Percentiles rank a stretch among this genome's conserved stretches.
Conservation (phyloP, 768 basidiomycete species). For the Leccinum pellstonianum region DNA sequence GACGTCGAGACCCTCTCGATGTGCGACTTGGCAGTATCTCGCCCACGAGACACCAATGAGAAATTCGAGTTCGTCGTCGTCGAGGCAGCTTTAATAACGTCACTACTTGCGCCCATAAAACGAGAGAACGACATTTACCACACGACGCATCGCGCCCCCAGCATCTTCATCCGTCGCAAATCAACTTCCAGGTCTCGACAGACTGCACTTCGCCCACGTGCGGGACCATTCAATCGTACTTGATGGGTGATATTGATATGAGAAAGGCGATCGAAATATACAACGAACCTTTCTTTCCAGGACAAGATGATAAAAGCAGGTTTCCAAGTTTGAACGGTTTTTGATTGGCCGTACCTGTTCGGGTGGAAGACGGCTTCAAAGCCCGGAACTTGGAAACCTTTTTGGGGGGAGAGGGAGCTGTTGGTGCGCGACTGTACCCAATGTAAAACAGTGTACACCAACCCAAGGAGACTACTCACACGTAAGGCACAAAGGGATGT, state of each 20-base stretch:
- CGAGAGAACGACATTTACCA: conserved; percentile 47
- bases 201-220: conserved; percentile 77
- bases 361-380: conserved; percentile 9
- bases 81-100: conserved; percentile 61
- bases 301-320: conserved; percentile 85
- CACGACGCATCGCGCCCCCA: conserved; percentile 78
- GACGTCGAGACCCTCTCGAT: conserved; percentile 69
- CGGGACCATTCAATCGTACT: conserved; percentile 75
- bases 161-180: conserved; percentile 65
- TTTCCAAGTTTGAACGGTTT: conserved; percentile 64
- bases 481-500: conserved; percentile 15
- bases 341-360: conserved; percentile 8
- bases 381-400: conserved; percentile 14
- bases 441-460: background rate
- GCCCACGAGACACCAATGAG: conserved; percentile 80
- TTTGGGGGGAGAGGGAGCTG: conserved; percentile 17
- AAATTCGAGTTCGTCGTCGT: conserved; percentile 78
- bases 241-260: background rate
- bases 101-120: background rate
- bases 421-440: conserved; percentile 16
- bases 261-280: background rate
- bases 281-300: conserved; percentile 82
- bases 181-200: conserved; percentile 81
- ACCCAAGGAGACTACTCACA: conserved; percentile 11
- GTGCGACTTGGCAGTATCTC: conserved; percentile 66